Base-by-base conservation (phyloP, 148 eudicot species). In the Polygonum maritimum region DNA sequence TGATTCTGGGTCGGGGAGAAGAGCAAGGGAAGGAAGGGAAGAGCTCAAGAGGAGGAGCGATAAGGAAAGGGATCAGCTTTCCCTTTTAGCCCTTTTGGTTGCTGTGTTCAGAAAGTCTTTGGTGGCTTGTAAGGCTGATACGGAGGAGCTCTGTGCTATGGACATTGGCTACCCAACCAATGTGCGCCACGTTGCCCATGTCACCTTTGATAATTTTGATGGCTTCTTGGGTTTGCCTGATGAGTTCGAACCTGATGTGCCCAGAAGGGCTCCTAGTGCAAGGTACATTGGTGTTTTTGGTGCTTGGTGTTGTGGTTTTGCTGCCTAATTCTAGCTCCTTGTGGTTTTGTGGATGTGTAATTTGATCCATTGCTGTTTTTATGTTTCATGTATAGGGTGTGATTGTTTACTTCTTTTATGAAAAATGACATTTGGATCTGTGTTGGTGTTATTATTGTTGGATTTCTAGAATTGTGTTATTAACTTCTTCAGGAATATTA, bases 221-320 rank as follows among this genome's bases (percentile, higher is more conserved):
- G 99, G 99, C 74, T 95, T 95, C 85, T 87, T 95, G 86, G 99
- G 99, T 76, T 89, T 95, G 94, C 99, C 99, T 85, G 96, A 89
- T 79, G 99, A 95, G 82, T 92, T 95, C 79, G 99, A 95, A 82
- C 99, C 97, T 84, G 97, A 92, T 51, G 92, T 95, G 55, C 96
- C 92, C 41, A 85, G 88, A 76, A 90, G 96, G 60, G 94, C 97
- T 63, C 99, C 99, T 73, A 95, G 99, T 84, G 99, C 99, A 41
- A 95, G 99, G 99, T 95, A 82, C 79, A 75, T 80, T 80, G 71
- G n/a, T 72, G 7, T 41, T 75, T 75, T 54, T 22, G 73, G 49
- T 70, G 52, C 15, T 75, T 80, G 33, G n/a, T 48, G 35, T 21
- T 18, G 49, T 75, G 13, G 65, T 57, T 16, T 74, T 36, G 54